Evolutionary conservation across 352 stramenopile species (phyloP).

Genomic region (Pythium insidiosum): DNA sequence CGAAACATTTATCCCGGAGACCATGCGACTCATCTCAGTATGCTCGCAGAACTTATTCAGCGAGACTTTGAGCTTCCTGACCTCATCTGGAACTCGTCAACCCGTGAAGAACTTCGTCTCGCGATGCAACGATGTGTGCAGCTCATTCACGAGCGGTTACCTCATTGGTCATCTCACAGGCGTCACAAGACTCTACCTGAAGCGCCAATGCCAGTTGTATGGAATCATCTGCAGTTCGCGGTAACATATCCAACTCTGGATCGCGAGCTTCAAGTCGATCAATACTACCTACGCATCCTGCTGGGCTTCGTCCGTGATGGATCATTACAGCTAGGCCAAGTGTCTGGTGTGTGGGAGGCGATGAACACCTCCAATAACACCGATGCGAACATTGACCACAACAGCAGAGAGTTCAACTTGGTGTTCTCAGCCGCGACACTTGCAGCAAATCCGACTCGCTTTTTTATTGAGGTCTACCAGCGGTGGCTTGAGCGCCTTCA

Average conservation of each 20-base stretch:
- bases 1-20: slow-evolving; percentile 71
- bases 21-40: slow-evolving; percentile 50
- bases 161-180: background rate
- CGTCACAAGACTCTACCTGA: background rate
- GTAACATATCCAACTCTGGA: slow-evolving; percentile 55
- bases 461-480: slow-evolving; percentile 82
- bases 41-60: slow-evolving; percentile 55
- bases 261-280: slow-evolving; percentile 53
- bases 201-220: slow-evolving; percentile 12
- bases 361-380: too few relatives aligned
- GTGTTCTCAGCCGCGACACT: too few relatives aligned
- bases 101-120: slow-evolving; percentile 40
- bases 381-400: too few relatives aligned
- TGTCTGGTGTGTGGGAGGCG: slow-evolving; percentile 21
- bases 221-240: slow-evolving; percentile 66
- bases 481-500: slow-evolving; percentile 74
- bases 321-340: slow-evolving; percentile 46
- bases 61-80: slow-evolving; percentile 74
- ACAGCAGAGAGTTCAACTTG: too few relatives aligned
- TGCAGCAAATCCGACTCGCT: slow-evolving; percentile 24
- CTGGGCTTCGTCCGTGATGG: slow-evolving; percentile 60
- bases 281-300: slow-evolving; percentile 69
- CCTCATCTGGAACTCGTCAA: slow-evolving; percentile 68
- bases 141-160: background rate
- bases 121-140: slow-evolving; percentile 9